Evolutionary conservation across 345 rosid genomes (phyloP), one percentile per base, ranked within the genome.

Genomic region (Gynandropsis gynandra): DNA sequence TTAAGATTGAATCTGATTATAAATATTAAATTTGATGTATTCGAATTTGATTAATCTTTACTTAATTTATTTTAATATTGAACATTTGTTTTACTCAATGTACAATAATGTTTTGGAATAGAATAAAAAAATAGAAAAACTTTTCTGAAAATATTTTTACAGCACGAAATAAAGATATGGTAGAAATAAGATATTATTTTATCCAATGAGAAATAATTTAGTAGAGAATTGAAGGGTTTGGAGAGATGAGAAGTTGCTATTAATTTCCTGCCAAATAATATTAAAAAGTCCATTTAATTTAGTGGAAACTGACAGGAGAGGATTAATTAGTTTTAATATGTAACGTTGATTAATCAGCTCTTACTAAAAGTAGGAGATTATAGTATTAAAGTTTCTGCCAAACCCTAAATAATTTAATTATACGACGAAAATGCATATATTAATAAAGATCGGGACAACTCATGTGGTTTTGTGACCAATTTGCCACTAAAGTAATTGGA

Each of bases 321-420:
- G 43, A 24, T 8, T 61, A 35, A 37, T 16, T 35, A 21, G 63
- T 40, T 47, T 27, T 24, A 2, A 2, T 18, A 0, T 38, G 45
- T 13, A 43, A 62, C 53, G 59, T 38, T 9, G 39, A 46, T 37
- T 29, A 29, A 39, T 38, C 38, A 46, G 51, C 53, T 35, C 9
- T 39, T 5, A 12, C 12, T 46, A 47, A 54, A 47, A 37, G 16
- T 47, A 37, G 29, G 39, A 39, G 48, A 39, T 19, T 8, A 31
- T 16, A 15, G 19, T 5, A 40, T 16, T 44, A 62, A 52, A 53
- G 60, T 54, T 37, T 53, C 42, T 47, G 67, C 67, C 67, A 47
- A 62, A 40, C 41, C 43, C 15, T 20, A 42, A 37, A 6, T 16
- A 6, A 9, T 48, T 42, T 59, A 18, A 18, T 18, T 8, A 14